These are phyloP conservation scores for Coccomyxa subellipsoidea DNA, from an alignment of 163 green algal genomes.

Conservation along the genomic window DNA sequence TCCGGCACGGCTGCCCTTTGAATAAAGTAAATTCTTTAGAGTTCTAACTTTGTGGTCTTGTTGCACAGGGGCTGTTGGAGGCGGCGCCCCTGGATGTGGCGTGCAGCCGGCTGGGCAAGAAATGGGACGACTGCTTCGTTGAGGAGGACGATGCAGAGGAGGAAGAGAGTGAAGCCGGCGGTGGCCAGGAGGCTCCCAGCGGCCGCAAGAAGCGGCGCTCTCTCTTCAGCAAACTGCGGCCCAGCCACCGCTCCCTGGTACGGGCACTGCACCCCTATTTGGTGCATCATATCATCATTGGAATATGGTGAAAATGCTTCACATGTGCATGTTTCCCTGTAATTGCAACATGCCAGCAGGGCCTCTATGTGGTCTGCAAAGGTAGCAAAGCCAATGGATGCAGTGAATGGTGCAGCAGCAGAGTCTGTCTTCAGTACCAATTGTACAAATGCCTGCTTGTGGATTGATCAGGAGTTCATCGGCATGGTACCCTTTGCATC, in stretches of 20 bases:
- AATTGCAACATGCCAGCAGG: no score
- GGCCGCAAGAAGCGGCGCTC: neutral
- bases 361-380: no score
- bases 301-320: no score
- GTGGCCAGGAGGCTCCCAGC: neutral
- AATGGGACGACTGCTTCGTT: neutral
- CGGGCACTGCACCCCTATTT: neutral
- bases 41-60: neutral
- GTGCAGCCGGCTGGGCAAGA: neutral
- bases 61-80: neutral
- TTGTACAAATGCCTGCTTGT: neutral
- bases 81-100: neutral
- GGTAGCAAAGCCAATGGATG: neutral
- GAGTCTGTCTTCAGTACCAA: neutral
- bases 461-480: no score
- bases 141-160: neutral
- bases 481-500: no score
- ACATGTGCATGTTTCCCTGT: no score
- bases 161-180: neutral
- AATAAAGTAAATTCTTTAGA: neutral
- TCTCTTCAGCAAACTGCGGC: neutral
- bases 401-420: neutral
- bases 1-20: no score
- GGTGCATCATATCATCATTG: neutral
- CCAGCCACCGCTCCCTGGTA: neutral